A percentile compares a stretch with the other conserved stretches of the same genome.
These are phyloP conservation scores for Diaporthe humulicola DNA, from an alignment of 2,329 filamentous ascomycete genomes.

Conservation along the genomic window DNA sequence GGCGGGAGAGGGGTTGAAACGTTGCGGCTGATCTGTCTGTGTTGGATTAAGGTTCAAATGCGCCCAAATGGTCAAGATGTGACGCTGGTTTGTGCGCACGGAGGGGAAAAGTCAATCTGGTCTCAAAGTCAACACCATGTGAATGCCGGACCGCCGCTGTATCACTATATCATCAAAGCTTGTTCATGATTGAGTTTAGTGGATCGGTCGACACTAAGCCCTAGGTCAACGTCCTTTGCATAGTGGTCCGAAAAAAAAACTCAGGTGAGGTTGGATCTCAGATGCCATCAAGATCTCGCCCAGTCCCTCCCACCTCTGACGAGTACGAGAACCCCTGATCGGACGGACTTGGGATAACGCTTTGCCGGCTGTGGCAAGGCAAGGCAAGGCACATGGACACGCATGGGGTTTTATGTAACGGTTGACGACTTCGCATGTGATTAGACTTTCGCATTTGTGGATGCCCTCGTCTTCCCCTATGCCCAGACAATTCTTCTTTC, in stretches of 20 bases:
- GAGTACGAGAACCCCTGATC: neutral
- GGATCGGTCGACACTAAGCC: neutral
- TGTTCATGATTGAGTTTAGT: neutral
- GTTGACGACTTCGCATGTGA: neutral
- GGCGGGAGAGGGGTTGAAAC: slow-evolving; percentile 20
- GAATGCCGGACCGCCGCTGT: neutral
- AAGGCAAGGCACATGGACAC: no score
- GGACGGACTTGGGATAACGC: neutral
- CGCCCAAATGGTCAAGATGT: neutral
- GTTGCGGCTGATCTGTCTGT: neutral
- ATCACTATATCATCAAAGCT: slow-evolving; percentile 8
- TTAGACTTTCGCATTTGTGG: neutral
- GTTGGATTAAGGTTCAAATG: neutral
- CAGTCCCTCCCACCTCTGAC: neutral
- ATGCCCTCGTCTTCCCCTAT: neutral
- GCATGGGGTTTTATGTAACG: neutral
- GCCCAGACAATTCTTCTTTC: neutral
- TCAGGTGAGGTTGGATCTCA: neutral
- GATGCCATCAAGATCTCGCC: neutral
- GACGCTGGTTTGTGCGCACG: slow-evolving; percentile 4
- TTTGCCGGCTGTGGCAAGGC: neutral
- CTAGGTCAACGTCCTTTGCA: neutral
- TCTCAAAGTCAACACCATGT: neutral
- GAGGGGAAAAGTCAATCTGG: neutral
- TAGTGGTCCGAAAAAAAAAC: no score